A percentile compares a stretch with the other conserved stretches of the same genome.
Evolutionary conservation across 73 alveolate genomes (phyloP).

Genomic region (Paraurostyla sp.): DNA sequence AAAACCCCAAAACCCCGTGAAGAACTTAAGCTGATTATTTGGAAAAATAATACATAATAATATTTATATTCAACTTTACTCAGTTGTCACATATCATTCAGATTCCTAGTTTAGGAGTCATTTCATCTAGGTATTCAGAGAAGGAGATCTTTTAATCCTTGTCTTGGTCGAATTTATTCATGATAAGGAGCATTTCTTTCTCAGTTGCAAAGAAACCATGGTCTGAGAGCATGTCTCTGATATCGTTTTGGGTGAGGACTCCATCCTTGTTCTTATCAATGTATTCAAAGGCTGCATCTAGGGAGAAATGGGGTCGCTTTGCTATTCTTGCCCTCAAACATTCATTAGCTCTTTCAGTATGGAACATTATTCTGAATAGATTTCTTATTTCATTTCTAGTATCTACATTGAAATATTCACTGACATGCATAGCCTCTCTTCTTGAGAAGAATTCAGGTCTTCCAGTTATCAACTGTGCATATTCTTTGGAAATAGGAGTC

Average conservation of each 20-base stretch:
- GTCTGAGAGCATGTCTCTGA: constrained; percentile 31
- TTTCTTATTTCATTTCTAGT: constrained; percentile 38
- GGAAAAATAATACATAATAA: too few species aligned
- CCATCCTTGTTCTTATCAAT: constrained; percentile 63
- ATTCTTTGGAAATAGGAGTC: constrained; percentile 42
- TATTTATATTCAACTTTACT: too few species aligned
- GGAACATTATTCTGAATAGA: not conserved
- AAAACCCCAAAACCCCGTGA: too few species aligned
- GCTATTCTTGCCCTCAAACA: constrained; percentile 53
- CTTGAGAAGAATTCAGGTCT: constrained; percentile 43
- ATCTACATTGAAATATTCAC: constrained; percentile 26
- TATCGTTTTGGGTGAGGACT: not conserved
- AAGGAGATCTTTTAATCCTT: constrained; percentile 28
- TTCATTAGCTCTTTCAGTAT: constrained; percentile 23
- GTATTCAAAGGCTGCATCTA: constrained; percentile 53
- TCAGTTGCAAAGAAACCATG: constrained; percentile 65
- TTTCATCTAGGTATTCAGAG: constrained; percentile 60
- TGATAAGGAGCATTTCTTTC: constrained; percentile 24
- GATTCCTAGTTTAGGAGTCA: constrained; percentile 56
- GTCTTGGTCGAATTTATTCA: constrained; percentile 45
- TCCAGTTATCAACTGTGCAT: constrained; percentile 23
- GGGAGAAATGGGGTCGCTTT: constrained; percentile 59
- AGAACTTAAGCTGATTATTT: too few species aligned
- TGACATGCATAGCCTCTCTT: not conserved
- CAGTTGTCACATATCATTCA: too few species aligned